Percentiles rank a stretch among this genome's conserved stretches.
phyloP scores from a whole-genome alignment of 2,329 filamentous ascomycete species.

The Coniochaeta sp. region DNA sequence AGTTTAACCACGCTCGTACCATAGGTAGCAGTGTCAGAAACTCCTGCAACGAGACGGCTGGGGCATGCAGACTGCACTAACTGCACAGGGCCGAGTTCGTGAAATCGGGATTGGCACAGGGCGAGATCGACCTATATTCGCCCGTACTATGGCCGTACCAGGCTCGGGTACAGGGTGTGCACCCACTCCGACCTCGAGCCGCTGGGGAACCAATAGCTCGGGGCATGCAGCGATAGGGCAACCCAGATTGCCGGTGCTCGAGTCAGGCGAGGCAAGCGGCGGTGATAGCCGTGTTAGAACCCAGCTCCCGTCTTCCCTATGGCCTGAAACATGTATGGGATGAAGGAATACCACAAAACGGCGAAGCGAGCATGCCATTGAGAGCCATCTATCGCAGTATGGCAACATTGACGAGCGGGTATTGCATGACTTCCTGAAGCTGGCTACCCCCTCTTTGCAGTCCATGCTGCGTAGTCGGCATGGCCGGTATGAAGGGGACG shows the following conservation, averaged over 20 bases:
- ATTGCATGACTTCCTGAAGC: background rate
- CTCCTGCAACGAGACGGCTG: background rate
- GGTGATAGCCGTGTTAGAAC: no score
- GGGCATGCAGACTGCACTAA: background rate
- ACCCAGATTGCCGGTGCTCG: background rate
- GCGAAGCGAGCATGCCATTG: background rate
- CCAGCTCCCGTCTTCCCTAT: background rate
- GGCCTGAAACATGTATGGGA: background rate
- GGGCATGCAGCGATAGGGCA: background rate
- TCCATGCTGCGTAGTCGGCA: background rate
- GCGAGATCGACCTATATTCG: background rate
- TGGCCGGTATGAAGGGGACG: background rate
- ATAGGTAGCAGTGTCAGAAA: no score
- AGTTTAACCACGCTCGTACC: no score
- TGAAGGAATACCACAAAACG: background rate
- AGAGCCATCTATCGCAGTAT: no score
- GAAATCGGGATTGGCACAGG: background rate
- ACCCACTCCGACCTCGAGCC: background rate
- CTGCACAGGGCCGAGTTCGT: background rate
- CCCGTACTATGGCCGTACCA: background rate
- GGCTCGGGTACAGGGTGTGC: background rate
- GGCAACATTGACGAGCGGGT: background rate
- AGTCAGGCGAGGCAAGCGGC: background rate
- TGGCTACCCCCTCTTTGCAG: background rate
- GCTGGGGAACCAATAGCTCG: background rate